A percentile compares a stretch with the other conserved stretches of the same genome.
Conservation (phyloP, 2,329 filamentous ascomycete genomes). For the Apiospora rasikravindrae region DNA sequence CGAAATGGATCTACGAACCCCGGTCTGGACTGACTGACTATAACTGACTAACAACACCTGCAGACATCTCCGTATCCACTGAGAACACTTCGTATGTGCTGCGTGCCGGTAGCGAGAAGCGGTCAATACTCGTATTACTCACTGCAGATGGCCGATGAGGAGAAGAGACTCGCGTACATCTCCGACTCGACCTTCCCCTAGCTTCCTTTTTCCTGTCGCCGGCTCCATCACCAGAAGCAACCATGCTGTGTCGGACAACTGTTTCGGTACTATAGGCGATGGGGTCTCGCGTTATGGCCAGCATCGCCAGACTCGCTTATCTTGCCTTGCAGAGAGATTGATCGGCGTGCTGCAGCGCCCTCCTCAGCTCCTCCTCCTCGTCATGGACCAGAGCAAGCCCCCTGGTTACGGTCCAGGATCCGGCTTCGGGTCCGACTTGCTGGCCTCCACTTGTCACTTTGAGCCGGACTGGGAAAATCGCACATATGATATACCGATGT, state of each 20-base stretch:
- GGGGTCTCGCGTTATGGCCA: not conserved
- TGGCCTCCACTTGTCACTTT: not conserved
- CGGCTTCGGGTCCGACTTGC: constrained; percentile 4
- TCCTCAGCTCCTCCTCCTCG: not conserved
- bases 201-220: not conserved
- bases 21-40: not conserved
- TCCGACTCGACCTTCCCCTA: not conserved
- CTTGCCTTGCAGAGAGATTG: constrained; percentile 4
- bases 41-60: not conserved
- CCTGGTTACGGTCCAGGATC: not conserved
- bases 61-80: not conserved
- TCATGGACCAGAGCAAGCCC: not conserved
- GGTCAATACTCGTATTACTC: not conserved
- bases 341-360: not conserved
- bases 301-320: constrained; percentile 4
- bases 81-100: not conserved
- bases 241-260: not conserved
- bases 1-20: not conserved
- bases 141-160: not conserved
- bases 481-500: not conserved
- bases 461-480: not conserved
- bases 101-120: not conserved
- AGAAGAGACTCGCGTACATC: not conserved
- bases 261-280: not conserved
- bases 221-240: constrained; percentile 2